phyloP scores from a whole-genome alignment of 352 stramenopile genomes.

The Globisporangium rhizosaccharum region DNA sequence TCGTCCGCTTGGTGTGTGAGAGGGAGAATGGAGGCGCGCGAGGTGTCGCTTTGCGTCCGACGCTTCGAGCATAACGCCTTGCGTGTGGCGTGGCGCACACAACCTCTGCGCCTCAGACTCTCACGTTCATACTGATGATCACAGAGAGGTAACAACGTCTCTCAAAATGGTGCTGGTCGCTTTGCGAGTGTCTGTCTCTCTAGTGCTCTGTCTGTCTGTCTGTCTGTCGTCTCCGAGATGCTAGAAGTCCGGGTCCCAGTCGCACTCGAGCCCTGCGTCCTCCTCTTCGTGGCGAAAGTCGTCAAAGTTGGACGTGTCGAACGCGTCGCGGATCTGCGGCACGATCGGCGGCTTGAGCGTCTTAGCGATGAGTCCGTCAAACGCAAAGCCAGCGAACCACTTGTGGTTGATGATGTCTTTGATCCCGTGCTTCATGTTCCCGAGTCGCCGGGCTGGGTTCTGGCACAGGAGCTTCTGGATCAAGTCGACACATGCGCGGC shows the following conservation, averaged over 20 bases:
- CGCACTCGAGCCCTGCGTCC: conserved; percentile 51
- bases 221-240: not conserved
- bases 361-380: conserved; percentile 55
- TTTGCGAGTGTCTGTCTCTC: no score
- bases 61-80: no score
- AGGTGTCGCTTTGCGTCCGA: no score
- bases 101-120: no score
- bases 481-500: conserved; percentile 66
- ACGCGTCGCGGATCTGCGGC: conserved; percentile 61
- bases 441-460: conserved; percentile 63
- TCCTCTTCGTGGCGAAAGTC: conserved; percentile 67
- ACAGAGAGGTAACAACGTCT: no score
- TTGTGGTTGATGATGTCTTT: conserved; percentile 84
- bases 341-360: conserved; percentile 69
- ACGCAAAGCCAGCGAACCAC: conserved; percentile 71
- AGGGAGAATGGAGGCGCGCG: no score
- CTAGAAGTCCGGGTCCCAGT: conserved; percentile 76
- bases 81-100: no score
- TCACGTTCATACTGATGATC: no score
- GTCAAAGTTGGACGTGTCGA: conserved; percentile 83
- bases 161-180: no score
- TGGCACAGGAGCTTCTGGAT: conserved; percentile 85
- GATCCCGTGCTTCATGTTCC: conserved; percentile 83
- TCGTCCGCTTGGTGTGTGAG: no score
- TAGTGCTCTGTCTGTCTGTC: not conserved